These are phyloP conservation scores for Trichoderma koningiopsis DNA, from an alignment of 2,329 filamentous ascomycete genomes.

Conservation along the genomic window DNA sequence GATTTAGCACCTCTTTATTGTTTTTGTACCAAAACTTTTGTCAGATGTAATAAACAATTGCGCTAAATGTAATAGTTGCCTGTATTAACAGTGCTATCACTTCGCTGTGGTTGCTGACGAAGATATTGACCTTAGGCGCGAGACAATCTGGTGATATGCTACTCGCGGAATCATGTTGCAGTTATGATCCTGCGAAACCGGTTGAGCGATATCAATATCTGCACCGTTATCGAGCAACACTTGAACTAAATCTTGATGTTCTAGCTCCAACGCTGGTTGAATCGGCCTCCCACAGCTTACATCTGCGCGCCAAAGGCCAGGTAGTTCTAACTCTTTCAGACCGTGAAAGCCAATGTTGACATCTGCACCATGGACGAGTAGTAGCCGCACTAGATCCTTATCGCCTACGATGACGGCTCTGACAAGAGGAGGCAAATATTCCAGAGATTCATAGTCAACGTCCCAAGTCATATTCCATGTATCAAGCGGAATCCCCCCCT, in stretches of 20 bases:
- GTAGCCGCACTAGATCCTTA: background rate
- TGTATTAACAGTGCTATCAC: background rate
- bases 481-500: too few relatives aligned
- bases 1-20: too few relatives aligned
- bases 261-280: constrained; percentile 6
- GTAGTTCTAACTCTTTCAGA: background rate
- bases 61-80: too few relatives aligned
- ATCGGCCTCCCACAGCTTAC: background rate
- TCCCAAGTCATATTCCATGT: too few relatives aligned
- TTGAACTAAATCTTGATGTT: background rate
- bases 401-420: background rate
- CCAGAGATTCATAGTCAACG: too few relatives aligned
- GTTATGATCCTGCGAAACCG: background rate
- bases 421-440: background rate
- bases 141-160: background rate
- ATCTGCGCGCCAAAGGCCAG: background rate
- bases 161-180: background rate
- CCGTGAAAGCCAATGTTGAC: background rate
- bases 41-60: too few relatives aligned
- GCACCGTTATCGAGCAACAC: constrained; percentile 9
- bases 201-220: constrained; percentile 4
- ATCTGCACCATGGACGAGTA: background rate
- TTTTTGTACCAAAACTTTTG: too few relatives aligned
- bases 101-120: background rate
- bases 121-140: background rate